Conservation (phyloP, 225 moss, liverwort and hornwort species). For the Takakia lepidozioides region DNA sequence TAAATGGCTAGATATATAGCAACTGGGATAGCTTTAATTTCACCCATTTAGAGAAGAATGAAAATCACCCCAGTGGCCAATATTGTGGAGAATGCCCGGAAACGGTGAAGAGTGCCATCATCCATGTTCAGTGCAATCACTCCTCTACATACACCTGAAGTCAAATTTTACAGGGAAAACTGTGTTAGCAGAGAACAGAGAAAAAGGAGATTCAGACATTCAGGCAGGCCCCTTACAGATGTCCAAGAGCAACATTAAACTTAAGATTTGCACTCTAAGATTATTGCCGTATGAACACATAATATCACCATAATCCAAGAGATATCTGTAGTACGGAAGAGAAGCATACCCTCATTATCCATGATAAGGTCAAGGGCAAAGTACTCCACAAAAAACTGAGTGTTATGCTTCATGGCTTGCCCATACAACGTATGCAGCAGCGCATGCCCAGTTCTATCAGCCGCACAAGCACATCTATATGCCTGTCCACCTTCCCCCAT, state of each 20-base stretch:
- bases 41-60: too few relatives aligned
- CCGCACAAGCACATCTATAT: slow-evolving; percentile 96
- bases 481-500: slow-evolving; percentile 75
- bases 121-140: slow-evolving; percentile 97
- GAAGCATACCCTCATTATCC: slow-evolving; percentile 78
- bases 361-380: slow-evolving; percentile 88
- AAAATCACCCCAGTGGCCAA: slow-evolving; percentile 88
- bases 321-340: too few relatives aligned
- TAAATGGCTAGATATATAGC: too few relatives aligned
- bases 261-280: too few relatives aligned
- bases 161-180: too few relatives aligned
- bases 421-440: slow-evolving; percentile 95
- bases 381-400: slow-evolving; percentile 97
- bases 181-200: too few relatives aligned
- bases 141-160: slow-evolving; percentile 78
- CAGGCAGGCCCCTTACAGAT: too few relatives aligned
- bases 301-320: too few relatives aligned
- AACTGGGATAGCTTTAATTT: too few relatives aligned
- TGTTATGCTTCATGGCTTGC: slow-evolving; percentile 98
- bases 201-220: too few relatives aligned
- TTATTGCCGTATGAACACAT: too few relatives aligned
- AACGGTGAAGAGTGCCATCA: slow-evolving; percentile 87
- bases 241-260: too few relatives aligned
- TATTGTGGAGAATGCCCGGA: slow-evolving; percentile 73
- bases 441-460: slow-evolving; percentile 96